Conservation (phyloP, 139 green algal genomes). For the Volvox africanus region DNA sequence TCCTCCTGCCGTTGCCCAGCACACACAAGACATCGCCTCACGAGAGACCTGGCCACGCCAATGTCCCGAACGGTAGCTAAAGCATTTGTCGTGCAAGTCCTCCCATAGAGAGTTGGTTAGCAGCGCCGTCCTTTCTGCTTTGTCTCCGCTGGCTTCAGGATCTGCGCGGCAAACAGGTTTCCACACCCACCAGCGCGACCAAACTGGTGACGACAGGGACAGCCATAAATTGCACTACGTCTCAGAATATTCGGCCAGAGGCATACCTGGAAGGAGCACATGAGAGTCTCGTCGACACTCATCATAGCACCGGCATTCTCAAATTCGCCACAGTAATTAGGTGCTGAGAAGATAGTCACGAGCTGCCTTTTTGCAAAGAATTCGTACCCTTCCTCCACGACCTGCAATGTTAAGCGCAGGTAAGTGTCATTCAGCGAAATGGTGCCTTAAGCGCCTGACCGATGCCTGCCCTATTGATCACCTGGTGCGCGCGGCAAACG, state of each 20-base stretch:
- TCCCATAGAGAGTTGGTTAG: background rate
- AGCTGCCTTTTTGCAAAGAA: slow-evolving; percentile 99
- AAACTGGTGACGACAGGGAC: too few species aligned
- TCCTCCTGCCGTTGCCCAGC: background rate
- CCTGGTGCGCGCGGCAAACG: slow-evolving; percentile 97
- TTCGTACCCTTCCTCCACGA: slow-evolving; percentile 99
- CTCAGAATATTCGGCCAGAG: too few species aligned
- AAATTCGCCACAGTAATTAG: slow-evolving; percentile 99
- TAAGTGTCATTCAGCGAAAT: background rate
- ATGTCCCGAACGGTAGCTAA: background rate
- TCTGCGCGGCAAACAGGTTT: slow-evolving; percentile 64
- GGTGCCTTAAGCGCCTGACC: background rate
- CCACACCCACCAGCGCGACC: too few species aligned
- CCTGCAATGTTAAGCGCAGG: slow-evolving; percentile 60
- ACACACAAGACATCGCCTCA: background rate
- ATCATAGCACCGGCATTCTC: slow-evolving; percentile 99
- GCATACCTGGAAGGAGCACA: slow-evolving; percentile 98
- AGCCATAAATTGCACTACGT: too few species aligned
- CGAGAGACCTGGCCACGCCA: background rate
- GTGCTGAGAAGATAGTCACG: slow-evolving; percentile 98
- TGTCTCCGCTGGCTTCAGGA: slow-evolving; percentile 98
- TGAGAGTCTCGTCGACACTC: slow-evolving; percentile 99
- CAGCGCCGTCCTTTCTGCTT: slow-evolving; percentile 38
- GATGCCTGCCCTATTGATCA: slow-evolving; percentile 11
- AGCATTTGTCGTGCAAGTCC: background rate